These are phyloP conservation scores for Wickerhamiella pararugosa DNA, from an alignment of 1,139 yeast species.

Conservation along the genomic window DNA sequence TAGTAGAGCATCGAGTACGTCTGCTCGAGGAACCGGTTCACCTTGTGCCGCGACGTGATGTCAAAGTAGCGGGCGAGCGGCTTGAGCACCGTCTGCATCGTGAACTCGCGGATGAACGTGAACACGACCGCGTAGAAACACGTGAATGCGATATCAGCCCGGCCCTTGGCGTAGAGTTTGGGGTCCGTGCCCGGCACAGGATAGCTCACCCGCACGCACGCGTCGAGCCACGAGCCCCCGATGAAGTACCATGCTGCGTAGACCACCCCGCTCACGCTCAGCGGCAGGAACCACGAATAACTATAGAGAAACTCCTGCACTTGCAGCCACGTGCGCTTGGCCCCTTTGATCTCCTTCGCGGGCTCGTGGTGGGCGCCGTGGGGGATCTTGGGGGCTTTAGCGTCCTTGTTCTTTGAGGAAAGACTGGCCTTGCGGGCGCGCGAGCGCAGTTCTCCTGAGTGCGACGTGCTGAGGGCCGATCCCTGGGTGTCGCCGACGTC, in stretches of 20 bases:
- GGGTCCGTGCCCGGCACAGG: slow-evolving; percentile 32
- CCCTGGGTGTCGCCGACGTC: slow-evolving; percentile 28
- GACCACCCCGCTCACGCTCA: slow-evolving; percentile 23
- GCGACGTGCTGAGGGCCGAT: slow-evolving; percentile 27
- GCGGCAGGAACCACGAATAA: slow-evolving; percentile 70
- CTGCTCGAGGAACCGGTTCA: slow-evolving; percentile 83
- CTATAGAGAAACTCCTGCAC: slow-evolving; percentile 46
- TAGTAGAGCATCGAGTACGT: slow-evolving; percentile 72
- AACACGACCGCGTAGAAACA: slow-evolving; percentile 70
- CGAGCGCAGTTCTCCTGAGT: slow-evolving; percentile 21
- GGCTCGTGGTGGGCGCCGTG: slow-evolving; percentile 2
- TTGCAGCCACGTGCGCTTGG: slow-evolving; percentile 33
- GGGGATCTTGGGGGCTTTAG: slow-evolving; percentile 1
- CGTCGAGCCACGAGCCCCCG: slow-evolving; percentile 41
- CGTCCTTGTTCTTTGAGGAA: slow-evolving; percentile 8
- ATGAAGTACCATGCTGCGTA: slow-evolving; percentile 9
- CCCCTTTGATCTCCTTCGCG: not conserved
- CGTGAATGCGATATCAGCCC: slow-evolving; percentile 66
- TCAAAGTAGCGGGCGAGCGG: slow-evolving; percentile 53
- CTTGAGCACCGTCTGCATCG: slow-evolving; percentile 65
- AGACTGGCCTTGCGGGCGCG: slow-evolving; percentile 24
- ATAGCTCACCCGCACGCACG: slow-evolving; percentile 58
- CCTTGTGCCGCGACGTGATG: slow-evolving; percentile 41
- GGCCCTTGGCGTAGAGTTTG: slow-evolving; percentile 65
- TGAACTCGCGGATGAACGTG: slow-evolving; percentile 79